Base-by-base conservation (phyloP, 1,139 yeast species). In the Taphrina wiesneri region DNA sequence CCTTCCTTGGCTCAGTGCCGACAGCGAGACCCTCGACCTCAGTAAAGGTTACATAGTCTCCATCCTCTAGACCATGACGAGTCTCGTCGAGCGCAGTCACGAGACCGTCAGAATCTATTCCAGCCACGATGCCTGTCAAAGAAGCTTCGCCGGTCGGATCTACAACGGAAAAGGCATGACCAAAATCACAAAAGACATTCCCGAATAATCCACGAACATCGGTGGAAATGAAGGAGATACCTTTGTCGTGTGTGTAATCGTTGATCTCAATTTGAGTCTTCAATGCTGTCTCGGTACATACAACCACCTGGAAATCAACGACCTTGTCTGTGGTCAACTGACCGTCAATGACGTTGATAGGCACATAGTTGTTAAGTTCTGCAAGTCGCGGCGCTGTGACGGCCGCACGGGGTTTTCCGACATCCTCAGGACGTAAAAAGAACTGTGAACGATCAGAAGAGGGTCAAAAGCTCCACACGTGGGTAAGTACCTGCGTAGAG, bases 81-180 rank as follows among this genome's bases (percentile, higher is more conserved):
- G 85, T 86, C 71, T 91, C 98, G 74, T 89, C 97, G 73, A 92
- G 82, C 82, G 90, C 90, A 28, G 97, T 88, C 39, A 93, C 97
- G 3, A 92, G 87, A 65, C 99, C 99, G 73, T 90, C 83, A n/a
- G 81, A 75, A 74, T 91, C 97, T 70, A 93, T 90, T 68, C 83
- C 83, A 74, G 85, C 87, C n/a, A 79, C 74, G n/a, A 71, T 88
- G 51, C 99, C 99, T 2, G 86, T 76, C 61, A 81, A 80, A 25
- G 97, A 96, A 77, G 93, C 98, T 78, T 93, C 98, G 61, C 99
- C 99, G 62, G 88, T 90, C 57, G 86, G 83, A 75, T 93, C 99
- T 68, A 87, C 80, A 32, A 93, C 87, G 1, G 88, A 84, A 77
- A 93, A 93, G 30, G 83, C 80, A 0, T 82, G 83, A 66, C 99